Conservation (phyloP, 805 yeast genomes). For the Zygoascus tannicola region DNA sequence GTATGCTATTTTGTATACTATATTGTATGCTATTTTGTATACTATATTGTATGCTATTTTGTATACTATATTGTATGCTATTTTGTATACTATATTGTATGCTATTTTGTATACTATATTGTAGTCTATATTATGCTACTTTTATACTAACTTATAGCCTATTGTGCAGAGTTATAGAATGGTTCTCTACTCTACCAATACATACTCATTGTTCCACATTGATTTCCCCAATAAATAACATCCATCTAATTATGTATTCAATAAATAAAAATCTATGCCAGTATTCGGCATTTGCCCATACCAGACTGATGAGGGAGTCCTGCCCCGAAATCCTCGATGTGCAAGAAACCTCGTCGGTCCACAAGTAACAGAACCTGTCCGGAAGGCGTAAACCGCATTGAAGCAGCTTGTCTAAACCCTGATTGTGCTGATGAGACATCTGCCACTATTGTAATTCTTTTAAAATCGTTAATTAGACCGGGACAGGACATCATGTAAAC, state of each 20-base stretch:
- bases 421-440: constrained; percentile 41
- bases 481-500: constrained; percentile 57
- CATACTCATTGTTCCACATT: no score
- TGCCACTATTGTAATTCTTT: constrained; percentile 58
- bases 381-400: constrained; percentile 62
- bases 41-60: no score
- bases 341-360: constrained; percentile 73
- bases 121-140: not conserved
- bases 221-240: not conserved
- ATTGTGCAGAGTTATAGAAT: no score
- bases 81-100: no score
- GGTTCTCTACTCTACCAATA: no score
- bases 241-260: no score
- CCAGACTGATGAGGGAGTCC: constrained; percentile 54
- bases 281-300: constrained; percentile 24
- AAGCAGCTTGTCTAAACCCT: constrained; percentile 67
- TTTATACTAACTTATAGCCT: no score
- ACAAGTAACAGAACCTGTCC: constrained; percentile 71
- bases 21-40: no score
- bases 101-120: not conserved
- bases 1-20: no score
- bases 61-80: no score
- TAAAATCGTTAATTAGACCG: constrained; percentile 45
- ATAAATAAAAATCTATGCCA: constrained; percentile 11
- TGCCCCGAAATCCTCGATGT: constrained; percentile 79